Percentiles rank a stretch among this genome's conserved stretches.
phyloP scores from a whole-genome alignment of 2,329 filamentous ascomycete genomes.

The Colletotrichum echinochloae region DNA sequence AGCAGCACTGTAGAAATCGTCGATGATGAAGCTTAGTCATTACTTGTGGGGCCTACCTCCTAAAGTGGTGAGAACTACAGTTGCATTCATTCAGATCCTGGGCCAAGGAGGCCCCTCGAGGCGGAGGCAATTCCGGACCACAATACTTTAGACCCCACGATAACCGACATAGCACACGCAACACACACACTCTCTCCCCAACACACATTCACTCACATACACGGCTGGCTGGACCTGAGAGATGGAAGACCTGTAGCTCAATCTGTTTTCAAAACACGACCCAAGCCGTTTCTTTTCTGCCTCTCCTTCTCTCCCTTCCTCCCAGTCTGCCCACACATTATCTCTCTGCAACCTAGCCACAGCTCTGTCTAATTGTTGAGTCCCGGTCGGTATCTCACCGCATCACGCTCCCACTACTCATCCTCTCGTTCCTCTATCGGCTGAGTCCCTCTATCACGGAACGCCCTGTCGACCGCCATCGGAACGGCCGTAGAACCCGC shows the following conservation, averaged over 20 bases:
- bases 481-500: neutral
- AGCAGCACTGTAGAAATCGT: neutral
- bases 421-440: conserved; percentile 1
- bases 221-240: neutral
- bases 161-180: neutral
- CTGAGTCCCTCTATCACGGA: conserved; percentile 8
- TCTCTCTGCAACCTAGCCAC: neutral
- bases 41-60: neutral
- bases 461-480: conserved; percentile 1
- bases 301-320: neutral
- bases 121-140: conserved; percentile 36
- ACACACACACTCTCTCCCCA: no score
- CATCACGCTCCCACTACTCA: neutral
- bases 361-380: neutral
- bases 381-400: conserved; percentile 5
- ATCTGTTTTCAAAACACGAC: neutral
- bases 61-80: neutral
- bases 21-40: neutral
- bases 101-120: no score
- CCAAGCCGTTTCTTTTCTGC: neutral
- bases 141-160: neutral
- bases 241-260: neutral
- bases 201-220: neutral
- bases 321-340: conserved; percentile 1
- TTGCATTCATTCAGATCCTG: neutral